Evolutionary conservation across 2,329 filamentous ascomycete species (phyloP).

Genomic region (Didymella sp.): DNA sequence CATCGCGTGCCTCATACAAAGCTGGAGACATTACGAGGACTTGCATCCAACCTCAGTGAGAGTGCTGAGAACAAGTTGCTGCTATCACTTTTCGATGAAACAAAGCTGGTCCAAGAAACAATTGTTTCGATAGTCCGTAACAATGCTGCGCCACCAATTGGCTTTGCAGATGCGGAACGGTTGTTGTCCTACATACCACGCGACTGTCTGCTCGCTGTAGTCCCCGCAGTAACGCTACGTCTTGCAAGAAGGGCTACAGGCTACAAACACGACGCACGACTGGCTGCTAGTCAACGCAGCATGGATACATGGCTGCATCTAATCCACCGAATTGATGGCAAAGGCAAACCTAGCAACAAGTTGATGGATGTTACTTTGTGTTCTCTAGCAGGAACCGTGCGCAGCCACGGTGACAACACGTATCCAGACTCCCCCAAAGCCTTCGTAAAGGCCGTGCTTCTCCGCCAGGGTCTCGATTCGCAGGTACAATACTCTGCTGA

Average conservation of each 20-base stretch:
- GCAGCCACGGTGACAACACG: not conserved
- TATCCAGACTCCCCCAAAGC: not conserved
- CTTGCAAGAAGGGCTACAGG: conserved; percentile 10
- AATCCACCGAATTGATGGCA: conserved; percentile 27
- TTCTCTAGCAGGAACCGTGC: not conserved
- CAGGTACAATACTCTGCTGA: conserved; percentile 5
- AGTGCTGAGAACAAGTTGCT: conserved; percentile 3
- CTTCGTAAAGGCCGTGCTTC: conserved; percentile 4
- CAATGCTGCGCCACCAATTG: conserved; percentile 4
- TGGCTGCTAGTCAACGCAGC: not conserved
- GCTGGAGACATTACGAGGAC: not conserved
- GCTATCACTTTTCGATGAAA: not conserved
- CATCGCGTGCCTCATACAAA: not conserved
- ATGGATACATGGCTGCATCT: conserved; percentile 30
- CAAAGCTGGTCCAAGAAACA: not conserved
- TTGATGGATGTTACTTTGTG: conserved; percentile 2
- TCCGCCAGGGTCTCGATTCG: not conserved
- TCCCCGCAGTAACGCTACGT: conserved; percentile 18
- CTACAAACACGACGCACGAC: not conserved
- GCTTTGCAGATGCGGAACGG: conserved; percentile 9
- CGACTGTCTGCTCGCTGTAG: conserved; percentile 10
- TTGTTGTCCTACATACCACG: conserved; percentile 25
- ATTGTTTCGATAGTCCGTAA: conserved; percentile 3
- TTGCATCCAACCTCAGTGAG: conserved; percentile 7
- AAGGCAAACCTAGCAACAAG: not conserved